Conservation (phyloP, 352 stramenopile genomes). For the Ophiocytium majus region DNA sequence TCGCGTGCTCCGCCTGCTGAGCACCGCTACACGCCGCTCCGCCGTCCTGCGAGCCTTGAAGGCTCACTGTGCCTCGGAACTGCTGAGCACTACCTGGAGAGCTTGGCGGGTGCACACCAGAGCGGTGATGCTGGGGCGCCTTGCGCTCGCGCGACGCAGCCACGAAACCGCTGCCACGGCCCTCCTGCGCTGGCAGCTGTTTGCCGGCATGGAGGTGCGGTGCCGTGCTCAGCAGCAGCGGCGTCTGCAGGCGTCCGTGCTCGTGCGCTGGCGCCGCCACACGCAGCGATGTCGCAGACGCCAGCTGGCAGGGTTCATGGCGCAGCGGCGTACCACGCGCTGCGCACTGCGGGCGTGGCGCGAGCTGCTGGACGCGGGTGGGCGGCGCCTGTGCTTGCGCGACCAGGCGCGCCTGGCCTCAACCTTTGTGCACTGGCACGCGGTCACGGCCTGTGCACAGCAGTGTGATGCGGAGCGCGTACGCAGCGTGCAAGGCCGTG, state of each 20-base stretch:
- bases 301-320: background rate
- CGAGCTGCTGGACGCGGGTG: background rate
- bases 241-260: background rate
- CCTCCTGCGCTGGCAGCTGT: constrained; percentile 21
- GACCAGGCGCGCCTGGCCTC: background rate
- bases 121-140: background rate
- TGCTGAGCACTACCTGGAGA: background rate
- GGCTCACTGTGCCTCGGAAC: background rate
- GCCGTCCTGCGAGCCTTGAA: background rate
- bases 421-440: background rate
- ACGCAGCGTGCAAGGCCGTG: background rate
- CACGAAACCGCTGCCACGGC: background rate
- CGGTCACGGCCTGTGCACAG: background rate
- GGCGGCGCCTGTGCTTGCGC: background rate
- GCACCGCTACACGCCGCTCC: background rate
- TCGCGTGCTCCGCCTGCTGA: background rate
- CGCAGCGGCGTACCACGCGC: background rate
- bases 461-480: constrained; percentile 8
- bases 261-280: background rate
- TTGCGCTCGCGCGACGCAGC: background rate
- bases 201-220: background rate
- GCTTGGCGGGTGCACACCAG: background rate
- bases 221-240: background rate
- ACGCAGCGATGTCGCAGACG: background rate
- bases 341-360: background rate